Evolutionary conservation across 345 rosid species (phyloP).

Genomic region (Trapa incisa): DNA sequence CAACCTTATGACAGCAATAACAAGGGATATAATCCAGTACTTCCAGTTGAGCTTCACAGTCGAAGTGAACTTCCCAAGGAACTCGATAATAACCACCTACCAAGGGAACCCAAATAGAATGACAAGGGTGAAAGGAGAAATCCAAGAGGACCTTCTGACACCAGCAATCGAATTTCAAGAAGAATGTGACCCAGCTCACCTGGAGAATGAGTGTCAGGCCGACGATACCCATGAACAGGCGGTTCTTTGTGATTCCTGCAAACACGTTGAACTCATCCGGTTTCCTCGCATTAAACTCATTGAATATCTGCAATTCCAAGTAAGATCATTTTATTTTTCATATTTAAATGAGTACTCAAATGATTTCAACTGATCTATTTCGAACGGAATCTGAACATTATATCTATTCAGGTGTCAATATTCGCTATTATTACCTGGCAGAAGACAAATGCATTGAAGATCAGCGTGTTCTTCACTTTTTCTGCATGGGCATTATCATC

Average conservation of each 20-base stretch:
- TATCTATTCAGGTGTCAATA: background rate
- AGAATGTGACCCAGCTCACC: conserved; percentile 26
- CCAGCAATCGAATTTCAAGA: background rate
- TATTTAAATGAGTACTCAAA: no score
- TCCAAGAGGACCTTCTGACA: background rate
- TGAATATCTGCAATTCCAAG: conserved; percentile 47
- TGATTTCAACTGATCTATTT: no score
- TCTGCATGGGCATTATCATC: conserved; percentile 22
- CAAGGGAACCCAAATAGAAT: background rate
- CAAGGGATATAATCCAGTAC: conserved; percentile 56
- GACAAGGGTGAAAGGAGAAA: background rate
- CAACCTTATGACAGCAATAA: conserved; percentile 60
- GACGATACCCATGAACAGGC: conserved; percentile 70
- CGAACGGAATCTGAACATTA: no score
- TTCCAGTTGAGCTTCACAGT: conserved; percentile 75
- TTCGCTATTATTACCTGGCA: conserved; percentile 54
- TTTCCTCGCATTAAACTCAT: conserved; percentile 90
- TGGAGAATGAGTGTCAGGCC: conserved; percentile 59
- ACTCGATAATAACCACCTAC: conserved; percentile 64
- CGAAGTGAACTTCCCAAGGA: conserved; percentile 65
- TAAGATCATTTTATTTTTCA: background rate
- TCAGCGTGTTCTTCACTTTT: conserved; percentile 67
- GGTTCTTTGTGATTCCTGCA: conserved; percentile 53
- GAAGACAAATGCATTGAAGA: conserved; percentile 85
- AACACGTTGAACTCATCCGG: conserved; percentile 82